phyloP scores from a whole-genome alignment of 2,329 filamentous ascomycete species.

The Thielaviopsis musarum region DNA sequence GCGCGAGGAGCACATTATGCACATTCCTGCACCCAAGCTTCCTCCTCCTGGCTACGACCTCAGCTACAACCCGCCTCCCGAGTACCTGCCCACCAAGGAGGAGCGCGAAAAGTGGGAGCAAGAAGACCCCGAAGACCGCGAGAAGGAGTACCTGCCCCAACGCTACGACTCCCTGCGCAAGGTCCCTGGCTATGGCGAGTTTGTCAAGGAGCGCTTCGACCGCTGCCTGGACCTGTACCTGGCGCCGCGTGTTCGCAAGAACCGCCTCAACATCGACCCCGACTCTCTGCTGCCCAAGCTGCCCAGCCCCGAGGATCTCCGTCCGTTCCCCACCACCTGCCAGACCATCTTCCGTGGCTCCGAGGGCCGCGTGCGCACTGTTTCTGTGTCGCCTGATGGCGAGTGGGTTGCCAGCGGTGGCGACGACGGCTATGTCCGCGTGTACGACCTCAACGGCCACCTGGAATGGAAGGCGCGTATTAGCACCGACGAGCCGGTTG shows the following conservation, averaged over 20 bases:
- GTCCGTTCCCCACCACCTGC: conserved; percentile 84
- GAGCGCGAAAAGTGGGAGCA: conserved; percentile 78
- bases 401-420: conserved; percentile 81
- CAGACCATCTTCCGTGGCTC: conserved; percentile 80
- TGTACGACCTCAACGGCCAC: conserved; percentile 83
- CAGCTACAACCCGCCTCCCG: conserved; percentile 88
- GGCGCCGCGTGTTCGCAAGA: conserved; percentile 79
- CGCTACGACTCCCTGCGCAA: conserved; percentile 72
- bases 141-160: conserved; percentile 73
- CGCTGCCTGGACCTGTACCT: conserved; percentile 89
- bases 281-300: conserved; percentile 83
- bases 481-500: conserved; percentile 62
- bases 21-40: conserved; percentile 84
- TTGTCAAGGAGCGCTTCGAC: conserved; percentile 93
- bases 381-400: conserved; percentile 73
- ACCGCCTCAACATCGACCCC: conserved; percentile 92
- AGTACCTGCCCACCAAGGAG: conserved; percentile 76
- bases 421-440: conserved; percentile 78
- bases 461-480: conserved; percentile 75
- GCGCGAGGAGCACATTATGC: conserved; percentile 73
- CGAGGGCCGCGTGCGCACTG: conserved; percentile 68
- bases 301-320: conserved; percentile 80
- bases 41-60: conserved; percentile 87
- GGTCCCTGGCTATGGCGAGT: conserved; percentile 76
- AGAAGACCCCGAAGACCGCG: conserved; percentile 74